Conservation (phyloP, 2,329 filamentous ascomycete species). For the Colletotrichum eremochloae region DNA sequence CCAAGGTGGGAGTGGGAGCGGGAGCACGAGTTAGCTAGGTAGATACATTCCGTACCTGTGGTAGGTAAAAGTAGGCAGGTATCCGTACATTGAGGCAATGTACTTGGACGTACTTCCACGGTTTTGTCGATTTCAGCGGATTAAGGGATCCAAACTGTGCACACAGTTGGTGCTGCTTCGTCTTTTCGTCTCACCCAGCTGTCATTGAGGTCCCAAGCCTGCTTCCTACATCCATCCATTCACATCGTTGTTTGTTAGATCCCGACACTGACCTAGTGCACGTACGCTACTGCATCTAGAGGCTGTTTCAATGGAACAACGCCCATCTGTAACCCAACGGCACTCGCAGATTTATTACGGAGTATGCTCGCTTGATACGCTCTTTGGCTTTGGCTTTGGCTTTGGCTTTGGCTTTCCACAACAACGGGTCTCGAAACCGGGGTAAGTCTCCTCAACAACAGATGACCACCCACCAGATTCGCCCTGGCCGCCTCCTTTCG, state of each 20-base stretch:
- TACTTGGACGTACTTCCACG: background rate
- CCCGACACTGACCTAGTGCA: constrained; percentile 8
- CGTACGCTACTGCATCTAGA: constrained; percentile 6
- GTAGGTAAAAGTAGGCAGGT: no score
- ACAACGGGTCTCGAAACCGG: constrained; percentile 14
- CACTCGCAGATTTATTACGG: background rate
- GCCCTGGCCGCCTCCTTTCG: constrained; percentile 9
- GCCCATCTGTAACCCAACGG: constrained; percentile 11
- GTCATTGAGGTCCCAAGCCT: background rate
- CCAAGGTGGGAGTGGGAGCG: background rate
- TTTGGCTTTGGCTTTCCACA: constrained; percentile 26
- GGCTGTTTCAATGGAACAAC: constrained; percentile 15
- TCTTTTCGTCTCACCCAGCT: constrained; percentile 9
- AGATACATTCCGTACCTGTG: background rate
- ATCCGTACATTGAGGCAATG: no score
- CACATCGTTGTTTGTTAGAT: background rate
- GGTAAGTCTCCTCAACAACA: constrained; percentile 17
- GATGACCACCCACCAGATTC: constrained; percentile 22
- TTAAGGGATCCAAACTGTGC: background rate
- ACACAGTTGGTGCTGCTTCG: background rate
- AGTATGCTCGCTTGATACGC: background rate
- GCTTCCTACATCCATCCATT: background rate
- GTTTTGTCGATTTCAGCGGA: background rate
- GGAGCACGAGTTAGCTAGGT: background rate
- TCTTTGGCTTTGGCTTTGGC: constrained; percentile 20